Evolutionary conservation across 257 asterid species (phyloP).

Genomic region (Rubia yunnanensis): DNA sequence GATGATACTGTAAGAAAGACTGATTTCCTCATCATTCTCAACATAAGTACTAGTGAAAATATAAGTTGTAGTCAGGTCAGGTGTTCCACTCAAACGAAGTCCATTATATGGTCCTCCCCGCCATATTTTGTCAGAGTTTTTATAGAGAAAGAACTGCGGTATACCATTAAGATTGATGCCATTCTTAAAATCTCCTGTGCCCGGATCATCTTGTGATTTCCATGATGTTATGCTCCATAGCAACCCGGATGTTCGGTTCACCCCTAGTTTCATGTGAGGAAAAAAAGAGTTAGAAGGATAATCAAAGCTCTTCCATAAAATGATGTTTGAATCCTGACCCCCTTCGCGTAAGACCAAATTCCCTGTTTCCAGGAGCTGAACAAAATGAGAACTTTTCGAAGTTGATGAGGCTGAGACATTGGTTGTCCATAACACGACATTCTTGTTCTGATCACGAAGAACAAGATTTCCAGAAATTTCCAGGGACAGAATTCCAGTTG

Average conservation of each 20-base stretch:
- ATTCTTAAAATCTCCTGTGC: slow-evolving; percentile 18
- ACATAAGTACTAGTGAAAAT: slow-evolving; percentile 18
- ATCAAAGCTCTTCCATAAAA: not conserved
- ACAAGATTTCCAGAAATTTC: slow-evolving; percentile 30
- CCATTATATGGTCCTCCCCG: slow-evolving; percentile 43
- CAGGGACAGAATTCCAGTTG: slow-evolving; percentile 16
- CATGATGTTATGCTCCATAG: slow-evolving; percentile 27
- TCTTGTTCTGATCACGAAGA: slow-evolving; percentile 11
- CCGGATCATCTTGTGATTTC: slow-evolving; percentile 35
- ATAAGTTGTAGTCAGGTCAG: slow-evolving; percentile 21
- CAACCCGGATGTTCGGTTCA: slow-evolving; percentile 20
- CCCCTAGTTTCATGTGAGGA: slow-evolving; percentile 36
- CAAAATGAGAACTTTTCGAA: not conserved
- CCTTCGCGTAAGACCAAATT: not conserved
- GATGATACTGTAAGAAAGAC: slow-evolving; percentile 13
- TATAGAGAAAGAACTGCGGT: slow-evolving; percentile 7
- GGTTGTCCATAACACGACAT: slow-evolving; percentile 23
- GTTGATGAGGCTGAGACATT: slow-evolving; percentile 12
- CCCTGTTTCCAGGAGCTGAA: slow-evolving; percentile 10
- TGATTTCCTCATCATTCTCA: slow-evolving; percentile 24
- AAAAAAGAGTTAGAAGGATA: not conserved
- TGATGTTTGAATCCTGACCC: not conserved
- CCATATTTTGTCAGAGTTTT: slow-evolving; percentile 4
- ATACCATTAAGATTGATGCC: slow-evolving; percentile 27
- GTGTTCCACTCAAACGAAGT: slow-evolving; percentile 20